A percentile compares a stretch with the other conserved stretches of the same genome.
Evolutionary conservation across 1,139 yeast genomes (phyloP).

Genomic region (Taiozyma sp.): DNA sequence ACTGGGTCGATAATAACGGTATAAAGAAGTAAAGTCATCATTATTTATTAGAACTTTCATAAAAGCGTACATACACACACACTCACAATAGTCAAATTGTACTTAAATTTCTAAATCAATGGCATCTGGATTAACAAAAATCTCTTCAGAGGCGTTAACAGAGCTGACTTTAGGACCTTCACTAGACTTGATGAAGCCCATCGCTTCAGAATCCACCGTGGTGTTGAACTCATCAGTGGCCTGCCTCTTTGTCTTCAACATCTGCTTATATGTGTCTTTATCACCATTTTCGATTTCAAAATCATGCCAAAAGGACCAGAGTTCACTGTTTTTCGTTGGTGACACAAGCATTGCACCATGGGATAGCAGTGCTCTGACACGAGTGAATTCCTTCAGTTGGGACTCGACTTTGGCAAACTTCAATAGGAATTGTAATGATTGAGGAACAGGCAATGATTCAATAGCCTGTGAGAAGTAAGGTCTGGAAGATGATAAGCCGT

Average conservation of each 20-base stretch:
- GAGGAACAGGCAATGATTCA: constrained; percentile 32
- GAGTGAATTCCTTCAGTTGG: constrained; percentile 38
- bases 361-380: constrained; percentile 59
- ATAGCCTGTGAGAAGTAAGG: constrained; percentile 39
- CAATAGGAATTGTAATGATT: constrained; percentile 29
- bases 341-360: constrained; percentile 42
- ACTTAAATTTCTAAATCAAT: constrained; percentile 49
- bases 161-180: constrained; percentile 27
- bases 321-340: constrained; percentile 30
- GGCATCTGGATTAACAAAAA: constrained; percentile 51
- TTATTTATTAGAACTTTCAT: not conserved
- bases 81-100: too few species aligned
- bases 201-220: constrained; percentile 33
- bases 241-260: constrained; percentile 61
- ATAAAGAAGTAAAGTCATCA: constrained; percentile 6
- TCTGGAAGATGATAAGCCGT: constrained; percentile 33
- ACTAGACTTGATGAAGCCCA: constrained; percentile 52
- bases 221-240: constrained; percentile 36
- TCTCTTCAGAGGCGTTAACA: constrained; percentile 17
- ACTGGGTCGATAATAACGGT: constrained; percentile 64
- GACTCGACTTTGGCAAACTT: constrained; percentile 46
- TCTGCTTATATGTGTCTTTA: constrained; percentile 67
- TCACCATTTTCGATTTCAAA: constrained; percentile 71
- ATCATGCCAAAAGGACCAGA: constrained; percentile 65
- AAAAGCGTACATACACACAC: not conserved